Conservation (phyloP, 257 asterid genomes). For the Orobanche coerulescens region DNA sequence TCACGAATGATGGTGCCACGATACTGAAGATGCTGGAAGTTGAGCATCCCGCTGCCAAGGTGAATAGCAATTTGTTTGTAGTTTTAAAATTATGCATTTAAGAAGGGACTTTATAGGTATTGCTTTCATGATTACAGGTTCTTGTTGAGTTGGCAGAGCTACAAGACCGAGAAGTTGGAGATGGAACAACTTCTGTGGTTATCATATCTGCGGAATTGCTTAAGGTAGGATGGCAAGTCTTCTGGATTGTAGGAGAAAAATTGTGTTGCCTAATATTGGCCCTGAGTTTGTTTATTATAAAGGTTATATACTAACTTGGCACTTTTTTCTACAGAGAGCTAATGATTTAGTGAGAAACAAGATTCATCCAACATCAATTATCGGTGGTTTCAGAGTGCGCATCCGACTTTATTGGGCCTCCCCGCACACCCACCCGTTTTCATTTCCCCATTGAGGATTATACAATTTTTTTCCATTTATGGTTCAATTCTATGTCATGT, state of each 20-base stretch:
- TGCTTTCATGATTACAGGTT: conserved; percentile 37
- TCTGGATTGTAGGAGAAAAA: not conserved
- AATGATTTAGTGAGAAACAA: conserved; percentile 91
- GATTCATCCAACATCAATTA: conserved; percentile 92
- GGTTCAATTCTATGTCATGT: not conserved
- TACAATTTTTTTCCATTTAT: not conserved
- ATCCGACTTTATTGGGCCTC: not conserved
- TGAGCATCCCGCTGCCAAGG: conserved; percentile 99
- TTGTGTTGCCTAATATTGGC: not conserved
- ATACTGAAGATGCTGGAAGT: conserved; percentile 93
- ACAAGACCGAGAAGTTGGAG: conserved; percentile 99
- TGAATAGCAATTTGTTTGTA: conserved; percentile 10
- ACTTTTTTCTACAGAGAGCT: conserved; percentile 65
- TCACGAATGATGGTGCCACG: conserved; percentile 98
- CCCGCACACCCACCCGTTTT: not conserved
- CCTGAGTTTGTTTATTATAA: not conserved
- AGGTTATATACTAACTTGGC: conserved; percentile 19
- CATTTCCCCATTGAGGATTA: not conserved
- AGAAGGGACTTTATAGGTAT: not conserved
- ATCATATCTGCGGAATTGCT: conserved; percentile 96
- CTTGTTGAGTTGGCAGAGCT: conserved; percentile 99
- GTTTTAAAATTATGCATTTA: not conserved
- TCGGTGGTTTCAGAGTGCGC: conserved; percentile 89
- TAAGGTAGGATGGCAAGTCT: conserved; percentile 44
- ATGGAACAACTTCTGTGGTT: conserved; percentile 95